Evolutionary conservation across 139 green algal genomes (phyloP).

Genomic region (Zygnema circumcarinatum): DNA sequence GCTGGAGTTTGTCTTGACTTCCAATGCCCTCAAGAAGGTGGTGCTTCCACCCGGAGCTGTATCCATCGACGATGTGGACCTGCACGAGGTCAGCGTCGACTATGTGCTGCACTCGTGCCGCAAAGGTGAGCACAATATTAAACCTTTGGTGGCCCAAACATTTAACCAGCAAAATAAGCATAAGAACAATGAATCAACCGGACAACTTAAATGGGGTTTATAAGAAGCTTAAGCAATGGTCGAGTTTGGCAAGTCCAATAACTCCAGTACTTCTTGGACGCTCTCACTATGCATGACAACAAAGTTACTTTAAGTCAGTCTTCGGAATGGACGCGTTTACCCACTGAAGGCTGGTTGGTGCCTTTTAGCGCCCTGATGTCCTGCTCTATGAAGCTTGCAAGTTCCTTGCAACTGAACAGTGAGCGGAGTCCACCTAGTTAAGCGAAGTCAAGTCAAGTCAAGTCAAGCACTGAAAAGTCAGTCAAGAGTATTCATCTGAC

Average conservation of each 20-base stretch:
- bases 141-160: background rate
- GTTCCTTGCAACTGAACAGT: too few relatives aligned
- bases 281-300: too few relatives aligned
- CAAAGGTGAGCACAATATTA: too few relatives aligned
- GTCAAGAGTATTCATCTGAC: background rate
- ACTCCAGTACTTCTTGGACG: too few relatives aligned
- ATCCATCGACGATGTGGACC: slow-evolving; percentile 9
- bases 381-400: too few relatives aligned
- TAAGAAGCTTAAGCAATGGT: background rate
- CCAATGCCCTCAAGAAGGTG: slow-evolving; percentile 18
- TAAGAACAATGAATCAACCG: background rate
- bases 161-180: background rate
- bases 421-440: too few relatives aligned
- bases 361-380: too few relatives aligned
- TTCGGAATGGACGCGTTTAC: too few relatives aligned
- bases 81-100: slow-evolving; percentile 26
- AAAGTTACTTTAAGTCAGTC: too few relatives aligned
- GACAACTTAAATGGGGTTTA: background rate
- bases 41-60: slow-evolving; percentile 19
- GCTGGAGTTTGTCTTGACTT: background rate
- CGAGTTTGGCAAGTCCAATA: background rate
- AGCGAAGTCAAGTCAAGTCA: background rate
- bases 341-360: too few relatives aligned
- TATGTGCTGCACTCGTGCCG: background rate
- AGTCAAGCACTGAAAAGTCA: background rate